phyloP scores from a whole-genome alignment of 1,284 basidiomycete species.

The Cronartium quercuum region DNA sequence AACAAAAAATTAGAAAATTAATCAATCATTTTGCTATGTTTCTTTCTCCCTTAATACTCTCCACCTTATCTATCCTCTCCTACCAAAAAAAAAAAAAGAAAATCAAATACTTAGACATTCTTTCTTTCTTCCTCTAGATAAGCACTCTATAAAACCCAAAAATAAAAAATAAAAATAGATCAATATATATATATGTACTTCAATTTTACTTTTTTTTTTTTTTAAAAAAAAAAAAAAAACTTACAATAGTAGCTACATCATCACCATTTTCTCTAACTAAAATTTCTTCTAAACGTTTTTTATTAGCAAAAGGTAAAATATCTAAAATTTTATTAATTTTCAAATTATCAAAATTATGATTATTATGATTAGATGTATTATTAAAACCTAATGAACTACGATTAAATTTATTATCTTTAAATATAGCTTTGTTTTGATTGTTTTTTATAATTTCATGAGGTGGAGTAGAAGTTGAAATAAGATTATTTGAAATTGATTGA shows the following conservation, averaged over 20 bases:
- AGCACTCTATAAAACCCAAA: background rate
- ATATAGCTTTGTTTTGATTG: background rate
- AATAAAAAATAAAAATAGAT: background rate
- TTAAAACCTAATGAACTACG: background rate
- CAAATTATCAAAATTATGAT: background rate
- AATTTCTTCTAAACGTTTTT: background rate
- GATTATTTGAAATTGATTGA: background rate
- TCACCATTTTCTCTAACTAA: conserved; percentile 6
- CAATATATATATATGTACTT: background rate
- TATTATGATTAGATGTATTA: background rate
- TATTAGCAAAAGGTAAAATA: conserved; percentile 10
- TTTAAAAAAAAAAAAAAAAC: background rate
- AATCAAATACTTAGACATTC: too few relatives aligned
- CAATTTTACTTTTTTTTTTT: background rate
- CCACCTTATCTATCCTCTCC: too few relatives aligned
- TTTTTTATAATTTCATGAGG: background rate
- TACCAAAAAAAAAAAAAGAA: too few relatives aligned
- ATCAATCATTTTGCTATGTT: too few relatives aligned
- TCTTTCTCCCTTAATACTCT: too few relatives aligned
- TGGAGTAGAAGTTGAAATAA: background rate
- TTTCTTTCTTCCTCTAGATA: background rate
- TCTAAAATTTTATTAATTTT: conserved; percentile 7
- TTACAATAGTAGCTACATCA: conserved; percentile 22
- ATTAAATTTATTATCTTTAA: background rate
- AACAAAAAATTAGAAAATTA: too few relatives aligned